A percentile compares a stretch with the other conserved stretches of the same genome.
Evolutionary conservation across 257 asterid species (phyloP).

Genomic region (Solanum pinnatisectum): DNA sequence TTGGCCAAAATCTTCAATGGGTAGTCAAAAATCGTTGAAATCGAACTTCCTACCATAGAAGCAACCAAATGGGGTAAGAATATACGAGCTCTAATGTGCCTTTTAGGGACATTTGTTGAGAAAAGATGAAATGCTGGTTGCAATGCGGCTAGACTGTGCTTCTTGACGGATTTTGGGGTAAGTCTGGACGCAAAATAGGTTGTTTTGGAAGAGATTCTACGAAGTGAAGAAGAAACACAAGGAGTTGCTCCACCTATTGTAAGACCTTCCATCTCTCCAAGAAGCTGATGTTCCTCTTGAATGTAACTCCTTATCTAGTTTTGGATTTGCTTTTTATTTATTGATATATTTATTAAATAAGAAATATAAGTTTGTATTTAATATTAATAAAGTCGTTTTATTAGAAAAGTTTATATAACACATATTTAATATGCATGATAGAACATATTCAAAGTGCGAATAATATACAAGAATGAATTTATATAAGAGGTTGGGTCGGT

Average conservation of each 20-base stretch:
- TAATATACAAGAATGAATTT: background rate
- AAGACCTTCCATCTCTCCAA: conserved; percentile 39
- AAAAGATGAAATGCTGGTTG: conserved; percentile 39
- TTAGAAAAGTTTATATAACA: too few relatives aligned
- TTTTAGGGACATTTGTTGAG: conserved; percentile 25
- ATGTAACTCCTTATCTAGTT: background rate
- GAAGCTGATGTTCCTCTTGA: background rate
- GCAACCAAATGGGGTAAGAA: conserved; percentile 80
- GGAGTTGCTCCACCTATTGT: conserved; percentile 29
- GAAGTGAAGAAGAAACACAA: conserved; percentile 13
- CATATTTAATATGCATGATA: background rate
- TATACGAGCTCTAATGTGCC: conserved; percentile 24
- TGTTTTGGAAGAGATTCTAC: conserved; percentile 7
- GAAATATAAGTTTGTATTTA: too few relatives aligned
- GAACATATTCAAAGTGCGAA: background rate
- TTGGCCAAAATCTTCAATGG: background rate
- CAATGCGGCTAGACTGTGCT: conserved; percentile 36
- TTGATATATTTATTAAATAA: background rate
- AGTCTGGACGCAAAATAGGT: conserved; percentile 11
- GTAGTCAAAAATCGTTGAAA: background rate
- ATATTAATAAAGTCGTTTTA: too few relatives aligned
- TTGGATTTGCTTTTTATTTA: background rate
- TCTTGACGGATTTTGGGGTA: conserved; percentile 12
- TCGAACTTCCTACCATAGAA: conserved; percentile 35
- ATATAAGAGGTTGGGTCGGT: background rate